Evolutionary conservation across 202 grass and related monocot genomes (phyloP), one percentile per base, ranked within the genome.

Genomic region (Panicum virgatum): DNA sequence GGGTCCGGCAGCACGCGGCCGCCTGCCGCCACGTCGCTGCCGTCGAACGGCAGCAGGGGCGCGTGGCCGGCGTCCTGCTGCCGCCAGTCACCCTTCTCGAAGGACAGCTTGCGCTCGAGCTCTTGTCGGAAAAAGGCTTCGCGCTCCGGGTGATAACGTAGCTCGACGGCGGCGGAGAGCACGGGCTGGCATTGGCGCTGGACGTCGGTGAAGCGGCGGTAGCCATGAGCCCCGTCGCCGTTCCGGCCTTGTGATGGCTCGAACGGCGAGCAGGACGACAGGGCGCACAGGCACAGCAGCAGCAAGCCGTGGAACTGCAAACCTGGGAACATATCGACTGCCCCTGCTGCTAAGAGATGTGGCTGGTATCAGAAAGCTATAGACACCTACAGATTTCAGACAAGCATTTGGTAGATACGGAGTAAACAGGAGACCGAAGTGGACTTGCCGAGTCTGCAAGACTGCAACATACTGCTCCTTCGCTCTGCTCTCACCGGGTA

Each of bases 1-100:
- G 84, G 62, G 2, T 77, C 64, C 9, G 79, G 87, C 44, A 63
- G 29, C 36, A 12, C 36, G 0, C 40, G 75, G 4, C 14, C 51
- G 26, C 69, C 62, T 6, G 40, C 30, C 52, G 61, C 51, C 27
- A 22, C 65, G 70, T 87, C 83, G 54, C 71, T 68, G 9, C 72
- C 43, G 8, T 82, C 72, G 10, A 87, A 87, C 13, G 86, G 89
- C 77, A 94, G 79, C 39, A 94, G 16, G 32, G 86, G 77, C 22
- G 83, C 86, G 50, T 76, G 32, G 1, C 72, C 80, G 12, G 26
- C 12, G 15, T 87, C 76, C 81, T 94, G 84, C 19, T n/a, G n/a
- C n/a, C 5, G 18, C 92, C 86, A 94, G 69, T 87, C 86, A 12
- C 86, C 89, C 15, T 82, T 87, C 18, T 60, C 29, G 29, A 94